Conservation (phyloP, 345 rosid genomes). For the Arabis hirsuta region DNA sequence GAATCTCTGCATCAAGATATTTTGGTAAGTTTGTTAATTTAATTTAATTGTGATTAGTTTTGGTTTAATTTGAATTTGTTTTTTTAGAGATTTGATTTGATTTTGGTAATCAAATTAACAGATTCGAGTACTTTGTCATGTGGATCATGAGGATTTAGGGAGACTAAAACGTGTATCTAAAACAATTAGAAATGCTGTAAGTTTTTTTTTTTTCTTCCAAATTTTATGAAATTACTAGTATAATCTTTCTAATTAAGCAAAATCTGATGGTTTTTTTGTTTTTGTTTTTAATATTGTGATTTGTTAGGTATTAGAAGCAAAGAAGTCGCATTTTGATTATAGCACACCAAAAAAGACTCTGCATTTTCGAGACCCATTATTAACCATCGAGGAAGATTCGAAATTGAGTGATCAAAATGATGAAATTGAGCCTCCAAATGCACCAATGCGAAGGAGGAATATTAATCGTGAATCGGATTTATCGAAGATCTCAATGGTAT, state of each 20-base stretch:
- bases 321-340: slow-evolving; percentile 41
- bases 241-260: slow-evolving; percentile 11
- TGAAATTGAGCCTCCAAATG: slow-evolving; percentile 38
- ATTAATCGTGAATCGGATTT: slow-evolving; percentile 15
- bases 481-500: slow-evolving; percentile 37
- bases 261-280: not conserved
- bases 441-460: slow-evolving; percentile 30
- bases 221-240: no score
- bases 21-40: slow-evolving; percentile 30
- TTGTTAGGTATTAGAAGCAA: slow-evolving; percentile 35
- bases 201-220: not conserved
- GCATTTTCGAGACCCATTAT: slow-evolving; percentile 17
- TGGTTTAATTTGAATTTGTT: not conserved
- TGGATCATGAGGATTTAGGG: slow-evolving; percentile 39
- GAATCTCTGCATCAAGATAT: slow-evolving; percentile 46
- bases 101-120: slow-evolving; percentile 15
- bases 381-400: not conserved
- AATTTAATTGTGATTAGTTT: slow-evolving; percentile 3
- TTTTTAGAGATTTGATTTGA: not conserved
- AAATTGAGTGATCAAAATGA: slow-evolving; percentile 22
- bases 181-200: slow-evolving; percentile 36
- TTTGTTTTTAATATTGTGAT: not conserved
- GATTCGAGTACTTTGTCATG: slow-evolving; percentile 44
- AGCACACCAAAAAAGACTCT: slow-evolving; percentile 38
- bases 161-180: slow-evolving; percentile 38